These are phyloP conservation scores for Metarhizium humberi DNA, from an alignment of 2,329 filamentous ascomycete species.

Conservation along the genomic window DNA sequence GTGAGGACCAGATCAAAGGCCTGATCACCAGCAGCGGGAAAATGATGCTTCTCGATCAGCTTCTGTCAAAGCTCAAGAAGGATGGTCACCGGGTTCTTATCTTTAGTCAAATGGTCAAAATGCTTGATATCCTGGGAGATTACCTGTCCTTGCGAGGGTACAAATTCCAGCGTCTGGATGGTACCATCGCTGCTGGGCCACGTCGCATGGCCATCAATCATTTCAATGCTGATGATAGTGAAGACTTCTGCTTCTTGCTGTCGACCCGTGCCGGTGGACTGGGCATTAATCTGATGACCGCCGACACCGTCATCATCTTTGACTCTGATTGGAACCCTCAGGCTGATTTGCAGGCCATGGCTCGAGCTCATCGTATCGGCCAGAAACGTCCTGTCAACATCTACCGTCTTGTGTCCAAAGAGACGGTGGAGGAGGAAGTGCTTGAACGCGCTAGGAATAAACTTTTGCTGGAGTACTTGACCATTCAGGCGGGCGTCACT, in stretches of 20 bases:
- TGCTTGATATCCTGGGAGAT: constrained; percentile 92
- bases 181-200: constrained; percentile 81
- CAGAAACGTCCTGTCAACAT: constrained; percentile 95
- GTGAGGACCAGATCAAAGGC: constrained; percentile 85
- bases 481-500: constrained; percentile 92
- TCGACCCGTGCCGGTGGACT: constrained; percentile 93
- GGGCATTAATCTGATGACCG: constrained; percentile 99
- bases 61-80: constrained; percentile 86
- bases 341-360: constrained; percentile 96
- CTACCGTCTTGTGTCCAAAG: constrained; percentile 92
- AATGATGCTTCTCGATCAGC: constrained; percentile 96
- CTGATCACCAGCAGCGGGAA: constrained; percentile 97
- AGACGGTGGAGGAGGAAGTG: constrained; percentile 97
- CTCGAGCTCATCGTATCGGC: constrained; percentile 92
- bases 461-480: constrained; percentile 92
- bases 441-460: constrained; percentile 95
- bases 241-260: constrained; percentile 91
- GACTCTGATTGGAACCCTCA: constrained; percentile 99
- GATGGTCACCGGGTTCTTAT: constrained; percentile 95
- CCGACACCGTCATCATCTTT: constrained; percentile 94
- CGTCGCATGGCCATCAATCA: constrained; percentile 94
- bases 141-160: constrained; percentile 92
- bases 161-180: constrained; percentile 88
- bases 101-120: constrained; percentile 99
- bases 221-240: constrained; percentile 93